Evolutionary conservation across 371 early-diverging fungal genomes (phyloP), one percentile per base, ranked within the genome.

Genomic region (Mucor mucedo): DNA sequence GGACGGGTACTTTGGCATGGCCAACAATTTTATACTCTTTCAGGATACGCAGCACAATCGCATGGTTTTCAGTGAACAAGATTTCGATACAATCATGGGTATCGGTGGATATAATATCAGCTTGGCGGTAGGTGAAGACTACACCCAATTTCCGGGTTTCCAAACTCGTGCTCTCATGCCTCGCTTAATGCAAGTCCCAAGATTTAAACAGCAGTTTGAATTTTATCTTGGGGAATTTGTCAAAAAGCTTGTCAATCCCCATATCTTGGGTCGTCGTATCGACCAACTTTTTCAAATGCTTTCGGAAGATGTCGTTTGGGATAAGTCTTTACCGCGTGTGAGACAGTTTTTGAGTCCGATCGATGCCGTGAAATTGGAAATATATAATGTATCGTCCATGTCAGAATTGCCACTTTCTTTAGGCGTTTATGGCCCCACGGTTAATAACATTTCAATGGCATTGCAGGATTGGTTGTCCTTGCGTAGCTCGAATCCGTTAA

Each of bases 11-110:
- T 48, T 70, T 4, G 55, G 64, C n/a, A 77, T 70, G 38, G 60
- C 60, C 6, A 63, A 77, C 13, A 77, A 77, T 40, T 77, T 68
- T 41, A 70, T 72, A 27, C 14, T 77, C 33, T 77, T 74, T 45
- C 61, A 73, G 2, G 50, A 70, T n/a, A 61, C 61, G 16, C 33
- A 41, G 7, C 40, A 48, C 7, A 56, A 54, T 6, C 56, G 59
- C 2, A 52, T 71, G 32, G 58, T 69, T n/a, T 75, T 53, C 35
- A 68, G 71, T 21, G 58, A 55, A 5, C 70, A 71, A 65, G 78
- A 78, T 32, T 52, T 75, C 48, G 78, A 75, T 59, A 55, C 64
- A 27, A 57, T 62, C 2, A 61, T 78, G 66, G 73, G 75, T 32
- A 66, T 33, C 53, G 63, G 65, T 3, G 61, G 62, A 0, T 63